phyloP scores from a whole-genome alignment of 371 early-diverging fungal genomes.

The Mucor sp. region DNA sequence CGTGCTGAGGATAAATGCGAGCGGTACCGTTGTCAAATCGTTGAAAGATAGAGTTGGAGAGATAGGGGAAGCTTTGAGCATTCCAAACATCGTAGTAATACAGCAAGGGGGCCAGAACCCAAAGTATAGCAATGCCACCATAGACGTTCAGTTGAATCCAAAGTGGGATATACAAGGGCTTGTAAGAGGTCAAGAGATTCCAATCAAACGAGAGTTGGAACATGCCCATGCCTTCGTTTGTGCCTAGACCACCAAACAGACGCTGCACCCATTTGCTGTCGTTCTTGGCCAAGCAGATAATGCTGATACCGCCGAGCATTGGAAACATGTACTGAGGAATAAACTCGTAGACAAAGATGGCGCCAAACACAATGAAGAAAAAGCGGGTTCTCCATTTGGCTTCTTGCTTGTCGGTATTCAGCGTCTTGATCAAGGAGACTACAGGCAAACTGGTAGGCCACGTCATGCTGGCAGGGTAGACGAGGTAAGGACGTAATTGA shows the following conservation, averaged over 20 bases:
- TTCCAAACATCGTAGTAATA: slow-evolving; percentile 51
- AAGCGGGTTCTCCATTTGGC: slow-evolving; percentile 65
- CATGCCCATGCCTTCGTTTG: slow-evolving; percentile 56
- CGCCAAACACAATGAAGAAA: slow-evolving; percentile 48
- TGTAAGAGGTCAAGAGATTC: slow-evolving; percentile 51
- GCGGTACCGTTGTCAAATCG: slow-evolving; percentile 28
- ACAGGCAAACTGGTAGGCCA: slow-evolving; percentile 84
- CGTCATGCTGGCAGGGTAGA: slow-evolving; percentile 83
- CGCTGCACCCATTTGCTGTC: slow-evolving; percentile 52
- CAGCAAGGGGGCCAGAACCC: slow-evolving; percentile 39
- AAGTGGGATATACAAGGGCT: slow-evolving; percentile 72
- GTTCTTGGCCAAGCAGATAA: slow-evolving; percentile 42
- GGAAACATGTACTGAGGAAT: slow-evolving; percentile 55
- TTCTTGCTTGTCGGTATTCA: slow-evolving; percentile 64
- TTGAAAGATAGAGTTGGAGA: slow-evolving; percentile 42
- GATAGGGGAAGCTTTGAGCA: slow-evolving; percentile 47
- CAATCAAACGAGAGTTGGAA: slow-evolving; percentile 55
- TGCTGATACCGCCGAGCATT: slow-evolving; percentile 51
- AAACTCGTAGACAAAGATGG: slow-evolving; percentile 46
- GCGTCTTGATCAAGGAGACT: slow-evolving; percentile 72
- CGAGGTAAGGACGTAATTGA: slow-evolving; percentile 74
- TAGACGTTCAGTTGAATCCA: slow-evolving; percentile 47
- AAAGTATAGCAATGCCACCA: slow-evolving; percentile 37
- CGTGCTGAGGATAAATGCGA: slow-evolving; percentile 38
- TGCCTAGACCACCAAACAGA: slow-evolving; percentile 50